A percentile compares a stretch with the other conserved stretches of the same genome.
Conservation (phyloP, 2,329 filamentous ascomycete species). For the Zopfia rhizophila region DNA sequence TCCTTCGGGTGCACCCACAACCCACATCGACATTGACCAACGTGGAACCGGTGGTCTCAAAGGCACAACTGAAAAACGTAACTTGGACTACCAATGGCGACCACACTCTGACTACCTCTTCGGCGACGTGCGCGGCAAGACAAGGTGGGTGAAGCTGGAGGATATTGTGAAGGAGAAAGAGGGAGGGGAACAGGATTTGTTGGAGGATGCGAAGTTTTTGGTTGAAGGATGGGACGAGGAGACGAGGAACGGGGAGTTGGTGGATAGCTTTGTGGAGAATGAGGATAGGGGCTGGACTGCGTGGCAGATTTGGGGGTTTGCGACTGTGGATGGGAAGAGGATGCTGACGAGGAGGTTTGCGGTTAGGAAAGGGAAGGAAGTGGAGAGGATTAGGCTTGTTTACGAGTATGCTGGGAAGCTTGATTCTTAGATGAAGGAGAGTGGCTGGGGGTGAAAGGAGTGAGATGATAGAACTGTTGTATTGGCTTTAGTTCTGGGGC, state of each 20-base stretch:
- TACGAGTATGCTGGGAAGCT: constrained; percentile 47
- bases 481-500: too few species aligned
- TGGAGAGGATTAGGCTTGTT: constrained; percentile 41
- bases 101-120: constrained; percentile 83
- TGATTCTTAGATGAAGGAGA: too few species aligned
- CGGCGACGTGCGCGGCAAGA: constrained; percentile 73
- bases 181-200: constrained; percentile 12
- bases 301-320: constrained; percentile 47
- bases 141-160: constrained; percentile 57
- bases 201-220: constrained; percentile 38
- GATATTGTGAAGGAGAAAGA: constrained; percentile 31
- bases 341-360: constrained; percentile 44
- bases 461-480: too few species aligned
- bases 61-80: constrained; percentile 69
- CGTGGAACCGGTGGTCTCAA: constrained; percentile 75
- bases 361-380: constrained; percentile 45
- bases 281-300: constrained; percentile 48
- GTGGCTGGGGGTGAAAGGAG: too few species aligned
- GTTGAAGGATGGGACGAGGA: constrained; percentile 43
- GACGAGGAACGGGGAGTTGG: constrained; percentile 36
- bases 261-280: constrained; percentile 48
- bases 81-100: constrained; percentile 67
- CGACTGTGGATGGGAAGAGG: constrained; percentile 42
- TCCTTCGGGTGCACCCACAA: constrained; percentile 39
- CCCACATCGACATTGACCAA: constrained; percentile 79